Conservation (phyloP, 108 stramenopile species). For the Nitzschia sp. region DNA sequence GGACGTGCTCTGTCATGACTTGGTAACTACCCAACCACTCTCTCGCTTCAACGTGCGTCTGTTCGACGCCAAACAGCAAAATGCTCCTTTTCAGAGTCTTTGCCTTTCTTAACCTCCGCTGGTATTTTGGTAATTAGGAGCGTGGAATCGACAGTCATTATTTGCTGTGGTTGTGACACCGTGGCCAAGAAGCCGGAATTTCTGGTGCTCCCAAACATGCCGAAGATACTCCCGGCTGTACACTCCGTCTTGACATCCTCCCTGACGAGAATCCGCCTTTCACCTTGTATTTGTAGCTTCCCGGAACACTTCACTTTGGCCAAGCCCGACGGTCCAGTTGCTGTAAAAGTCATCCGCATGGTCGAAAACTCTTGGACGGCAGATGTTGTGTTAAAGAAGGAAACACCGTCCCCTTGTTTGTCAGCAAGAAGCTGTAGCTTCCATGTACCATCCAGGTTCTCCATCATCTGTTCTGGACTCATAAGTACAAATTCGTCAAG, state of each 20-base stretch:
- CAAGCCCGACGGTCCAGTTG: conserved; percentile 51
- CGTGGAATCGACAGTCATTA: conserved; percentile 74
- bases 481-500: conserved; percentile 66
- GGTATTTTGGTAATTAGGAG: conserved; percentile 59
- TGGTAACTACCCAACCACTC: too few species aligned
- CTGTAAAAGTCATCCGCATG: conserved; percentile 49
- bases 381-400: conserved; percentile 74
- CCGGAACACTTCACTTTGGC: conserved; percentile 51
- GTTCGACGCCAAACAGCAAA: conserved; percentile 79
- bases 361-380: conserved; percentile 66
- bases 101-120: conserved; percentile 33
- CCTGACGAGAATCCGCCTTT: conserved; percentile 53
- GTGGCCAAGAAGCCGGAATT: conserved; percentile 41
- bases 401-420: conserved; percentile 79
- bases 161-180: conserved; percentile 63
- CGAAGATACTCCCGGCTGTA: conserved; percentile 44
- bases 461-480: conserved; percentile 60
- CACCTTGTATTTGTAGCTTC: conserved; percentile 45
- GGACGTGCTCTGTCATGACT: too few species aligned
- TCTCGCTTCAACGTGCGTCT: too few species aligned
- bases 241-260: conserved; percentile 26
- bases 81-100: conserved; percentile 72
- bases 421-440: conserved; percentile 81
- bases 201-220: conserved; percentile 40
- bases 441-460: conserved; percentile 77